A percentile compares a stretch with the other conserved stretches of the same genome.
These are phyloP conservation scores for Trapa incisa DNA, from an alignment of 345 rosid species.

Conservation along the genomic window DNA sequence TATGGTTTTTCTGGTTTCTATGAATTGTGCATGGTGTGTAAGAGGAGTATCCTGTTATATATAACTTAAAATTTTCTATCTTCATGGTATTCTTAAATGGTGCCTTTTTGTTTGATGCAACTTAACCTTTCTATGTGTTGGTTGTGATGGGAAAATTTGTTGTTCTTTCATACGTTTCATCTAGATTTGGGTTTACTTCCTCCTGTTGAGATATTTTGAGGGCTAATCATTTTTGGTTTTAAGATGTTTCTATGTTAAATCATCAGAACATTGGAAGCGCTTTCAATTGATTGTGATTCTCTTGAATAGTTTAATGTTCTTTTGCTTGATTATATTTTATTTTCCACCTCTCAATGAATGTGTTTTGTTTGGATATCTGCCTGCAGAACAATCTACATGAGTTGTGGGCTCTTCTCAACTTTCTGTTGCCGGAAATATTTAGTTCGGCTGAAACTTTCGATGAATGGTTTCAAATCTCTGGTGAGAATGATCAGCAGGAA, in stretches of 20 bases:
- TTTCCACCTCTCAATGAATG: not conserved
- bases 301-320: not conserved
- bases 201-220: too few relatives aligned
- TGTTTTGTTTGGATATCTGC: not conserved
- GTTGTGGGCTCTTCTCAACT: constrained; percentile 95
- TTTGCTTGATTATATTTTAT: not conserved
- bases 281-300: too few relatives aligned
- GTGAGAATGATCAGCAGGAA: constrained; percentile 96
- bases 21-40: too few relatives aligned
- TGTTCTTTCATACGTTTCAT: too few relatives aligned
- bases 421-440: constrained; percentile 84
- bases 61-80: too few relatives aligned
- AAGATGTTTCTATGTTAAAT: too few relatives aligned
- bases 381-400: constrained; percentile 97
- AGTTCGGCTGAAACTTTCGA: constrained; percentile 99
- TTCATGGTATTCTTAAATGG: not conserved
- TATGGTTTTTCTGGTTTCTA: too few relatives aligned
- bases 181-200: too few relatives aligned
- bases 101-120: not conserved
- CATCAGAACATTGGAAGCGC: too few relatives aligned
- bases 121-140: not conserved
- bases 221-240: not conserved
- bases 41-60: too few relatives aligned
- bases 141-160: not conserved
- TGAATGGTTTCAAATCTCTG: constrained; percentile 99